Conservation (phyloP, 2,329 filamentous ascomycete species). For the Calonectria honghensis region DNA sequence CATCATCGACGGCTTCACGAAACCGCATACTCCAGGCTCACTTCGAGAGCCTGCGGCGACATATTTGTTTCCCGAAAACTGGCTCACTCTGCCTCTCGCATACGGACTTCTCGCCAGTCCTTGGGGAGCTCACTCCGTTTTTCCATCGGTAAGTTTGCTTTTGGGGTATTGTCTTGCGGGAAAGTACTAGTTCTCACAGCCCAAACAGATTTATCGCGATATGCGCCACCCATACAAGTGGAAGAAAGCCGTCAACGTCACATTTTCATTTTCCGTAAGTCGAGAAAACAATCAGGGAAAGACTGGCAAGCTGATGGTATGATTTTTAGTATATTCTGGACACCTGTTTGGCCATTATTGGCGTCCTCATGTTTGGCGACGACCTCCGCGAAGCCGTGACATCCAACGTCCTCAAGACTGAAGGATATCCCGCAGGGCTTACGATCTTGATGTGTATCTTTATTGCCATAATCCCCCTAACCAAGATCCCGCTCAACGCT, state of each 20-base stretch:
- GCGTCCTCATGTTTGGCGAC: slow-evolving; percentile 96
- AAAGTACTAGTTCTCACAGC: slow-evolving; percentile 26
- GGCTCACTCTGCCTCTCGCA: slow-evolving; percentile 89
- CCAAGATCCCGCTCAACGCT: slow-evolving; percentile 94
- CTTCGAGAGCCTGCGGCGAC: slow-evolving; percentile 87
- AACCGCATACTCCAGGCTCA: slow-evolving; percentile 86
- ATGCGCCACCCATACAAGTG: slow-evolving; percentile 89
- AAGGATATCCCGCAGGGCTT: slow-evolving; percentile 83
- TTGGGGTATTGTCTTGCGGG: neutral
- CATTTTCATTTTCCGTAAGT: slow-evolving; percentile 88
- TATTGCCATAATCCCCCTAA: slow-evolving; percentile 94
- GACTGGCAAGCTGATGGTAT: neutral
- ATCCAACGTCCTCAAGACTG: slow-evolving; percentile 86
- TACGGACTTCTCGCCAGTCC: slow-evolving; percentile 92
- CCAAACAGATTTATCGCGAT: slow-evolving; percentile 73
- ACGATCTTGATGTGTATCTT: slow-evolving; percentile 89
- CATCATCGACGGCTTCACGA: slow-evolving; percentile 89
- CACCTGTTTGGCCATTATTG: slow-evolving; percentile 85
- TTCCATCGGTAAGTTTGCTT: slow-evolving; percentile 80
- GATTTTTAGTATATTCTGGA: slow-evolving; percentile 82
- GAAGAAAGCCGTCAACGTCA: slow-evolving; percentile 81
- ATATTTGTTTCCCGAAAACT: slow-evolving; percentile 88
- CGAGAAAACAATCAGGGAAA: slow-evolving; percentile 14
- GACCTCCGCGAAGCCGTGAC: slow-evolving; percentile 92
- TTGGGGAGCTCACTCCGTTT: slow-evolving; percentile 80